phyloP scores from a whole-genome alignment of 176 grass and related monocot genomes.

The Phyllostachys edulis region DNA sequence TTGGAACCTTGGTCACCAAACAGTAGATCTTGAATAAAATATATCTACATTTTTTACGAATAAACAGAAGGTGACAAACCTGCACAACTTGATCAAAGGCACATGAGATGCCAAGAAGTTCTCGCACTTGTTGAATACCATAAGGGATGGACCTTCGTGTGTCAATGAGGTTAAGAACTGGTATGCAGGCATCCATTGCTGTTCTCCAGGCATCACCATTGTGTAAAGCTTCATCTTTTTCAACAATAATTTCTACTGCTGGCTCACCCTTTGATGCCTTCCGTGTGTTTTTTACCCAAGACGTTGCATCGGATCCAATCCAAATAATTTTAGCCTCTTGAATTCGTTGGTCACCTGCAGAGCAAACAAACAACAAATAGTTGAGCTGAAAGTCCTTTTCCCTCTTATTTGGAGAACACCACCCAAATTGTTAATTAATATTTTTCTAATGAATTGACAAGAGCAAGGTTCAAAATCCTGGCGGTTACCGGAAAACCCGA shows the following conservation, averaged over 20 bases:
- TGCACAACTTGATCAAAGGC: constrained; percentile 94
- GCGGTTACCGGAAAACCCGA: no score
- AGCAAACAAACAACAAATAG: constrained; percentile 22
- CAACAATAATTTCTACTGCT: constrained; percentile 73
- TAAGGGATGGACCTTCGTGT: constrained; percentile 75
- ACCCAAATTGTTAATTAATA: neutral
- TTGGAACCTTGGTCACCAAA: neutral
- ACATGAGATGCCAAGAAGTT: constrained; percentile 93
- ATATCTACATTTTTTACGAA: neutral
- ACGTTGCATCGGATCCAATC: constrained; percentile 67
- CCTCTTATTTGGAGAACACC: neutral
- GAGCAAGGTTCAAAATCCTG: no score
- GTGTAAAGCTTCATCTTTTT: constrained; percentile 52
- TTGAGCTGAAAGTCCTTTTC: neutral
- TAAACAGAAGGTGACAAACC: constrained; percentile 44
- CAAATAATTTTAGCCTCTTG: constrained; percentile 77
- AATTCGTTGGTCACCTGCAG: constrained; percentile 78
- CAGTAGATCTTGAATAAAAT: neutral
- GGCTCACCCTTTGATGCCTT: constrained; percentile 67
- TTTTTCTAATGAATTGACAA: neutral
- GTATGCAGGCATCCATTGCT: constrained; percentile 87
- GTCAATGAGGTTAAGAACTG: constrained; percentile 81
- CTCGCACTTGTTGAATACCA: constrained; percentile 75
- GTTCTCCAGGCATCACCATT: constrained; percentile 85
- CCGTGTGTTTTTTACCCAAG: constrained; percentile 59